Evolutionary conservation across 1,139 yeast species (phyloP), one percentile per base, ranked within the genome.

Genomic region (Debaryomyces singareniensis): DNA sequence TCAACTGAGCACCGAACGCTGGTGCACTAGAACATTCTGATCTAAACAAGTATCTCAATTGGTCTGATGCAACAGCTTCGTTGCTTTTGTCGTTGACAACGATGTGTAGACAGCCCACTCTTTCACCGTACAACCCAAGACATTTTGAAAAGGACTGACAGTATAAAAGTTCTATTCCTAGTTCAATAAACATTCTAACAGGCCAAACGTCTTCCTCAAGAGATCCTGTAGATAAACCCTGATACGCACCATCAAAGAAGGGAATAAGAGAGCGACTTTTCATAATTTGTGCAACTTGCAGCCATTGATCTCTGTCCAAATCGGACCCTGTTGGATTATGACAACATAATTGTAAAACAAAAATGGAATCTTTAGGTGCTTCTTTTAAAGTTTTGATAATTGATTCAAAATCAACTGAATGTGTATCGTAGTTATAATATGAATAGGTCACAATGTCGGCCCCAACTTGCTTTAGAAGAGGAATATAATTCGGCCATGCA

Each of bases 281-380:
- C 29, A 84, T 53, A 16, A 79, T 75, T 29, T 74, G 72, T 40
- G 79, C 68, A 30, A 89, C 83, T 46, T 70, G 55, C 36, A 63
- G 62, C 96, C 96, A 89, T 53, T 89, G 89, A 30, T 78, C 83
- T 29, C 58, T 58, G 9, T 84, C 70, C 38, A 94, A 93, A 53
- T 89, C 97, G 39, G 89, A 77, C 20, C 96, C 97, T 10, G 96
- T 89, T 25, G 97, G 97, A 60, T 89, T 89, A 65, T 89, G 97
- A 48, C 96, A 93, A 52, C 96, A 87, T 4, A 95, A 95, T 59
- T 89, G 97, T 37, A 89, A 68, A 33, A 89, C 61, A 33, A 66
- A 59, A 9, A 61, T 58, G 0, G 68, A 52, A 15, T 49, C 42
- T 5, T 41, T 37, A 2, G 61, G 56, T 12, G 67, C 68, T 1